Evolutionary conservation across 345 rosid species (phyloP).

Genomic region (Corymbia maculata): DNA sequence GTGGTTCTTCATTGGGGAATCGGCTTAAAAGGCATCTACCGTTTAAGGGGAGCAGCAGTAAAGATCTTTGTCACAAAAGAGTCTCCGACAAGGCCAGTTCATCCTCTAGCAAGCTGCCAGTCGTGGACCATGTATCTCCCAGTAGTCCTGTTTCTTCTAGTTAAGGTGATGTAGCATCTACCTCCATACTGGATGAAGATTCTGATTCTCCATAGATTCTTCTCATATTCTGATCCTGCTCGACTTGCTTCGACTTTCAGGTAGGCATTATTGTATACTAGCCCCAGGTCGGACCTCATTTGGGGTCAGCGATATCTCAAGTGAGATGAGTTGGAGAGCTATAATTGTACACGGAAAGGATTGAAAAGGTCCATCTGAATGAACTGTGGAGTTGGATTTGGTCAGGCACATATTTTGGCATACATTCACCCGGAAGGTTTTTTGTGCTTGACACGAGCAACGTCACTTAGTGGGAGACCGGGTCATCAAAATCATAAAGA

Average conservation of each 20-base stretch:
- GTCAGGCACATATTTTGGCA: background rate
- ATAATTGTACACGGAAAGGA: background rate
- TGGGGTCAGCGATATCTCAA: background rate
- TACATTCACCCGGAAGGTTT: background rate
- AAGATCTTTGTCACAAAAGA: background rate
- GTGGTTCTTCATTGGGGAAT: slow-evolving; percentile 31
- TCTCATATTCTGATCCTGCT: background rate
- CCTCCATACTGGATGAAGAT: background rate
- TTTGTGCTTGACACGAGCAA: background rate
- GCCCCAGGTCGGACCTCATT: background rate
- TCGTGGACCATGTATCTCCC: background rate
- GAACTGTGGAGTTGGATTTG: background rate
- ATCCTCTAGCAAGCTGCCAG: slow-evolving; percentile 1
- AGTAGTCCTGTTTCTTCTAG: background rate
- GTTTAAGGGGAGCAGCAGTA: slow-evolving; percentile 21
- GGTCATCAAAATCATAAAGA: background rate
- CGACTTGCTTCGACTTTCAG: background rate
- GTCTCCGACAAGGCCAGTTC: background rate
- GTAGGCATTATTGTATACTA: background rate
- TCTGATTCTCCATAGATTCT: background rate
- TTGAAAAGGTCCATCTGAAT: background rate
- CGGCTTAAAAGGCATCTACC: slow-evolving; percentile 42
- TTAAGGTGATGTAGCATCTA: background rate
- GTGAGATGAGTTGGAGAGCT: background rate
- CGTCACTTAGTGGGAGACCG: background rate